Conservation (phyloP, 1,284 basidiomycete genomes). For the Bjerkandera adusta region DNA sequence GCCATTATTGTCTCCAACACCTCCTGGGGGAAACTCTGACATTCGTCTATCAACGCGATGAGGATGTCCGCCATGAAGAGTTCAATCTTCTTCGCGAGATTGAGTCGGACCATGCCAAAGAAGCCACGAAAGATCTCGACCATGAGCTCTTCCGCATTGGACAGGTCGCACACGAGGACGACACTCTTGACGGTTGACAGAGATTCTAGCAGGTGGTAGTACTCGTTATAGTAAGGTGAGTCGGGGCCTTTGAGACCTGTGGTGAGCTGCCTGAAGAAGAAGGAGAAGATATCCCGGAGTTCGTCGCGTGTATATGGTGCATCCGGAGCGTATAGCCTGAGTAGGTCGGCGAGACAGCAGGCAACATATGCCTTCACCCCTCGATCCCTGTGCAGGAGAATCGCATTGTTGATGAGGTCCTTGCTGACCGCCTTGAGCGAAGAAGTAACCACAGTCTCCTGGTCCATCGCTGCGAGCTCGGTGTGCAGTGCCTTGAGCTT, state of each 20-base stretch:
- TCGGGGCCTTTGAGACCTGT: slow-evolving; percentile 72
- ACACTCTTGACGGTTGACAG: slow-evolving; percentile 94
- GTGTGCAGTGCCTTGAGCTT: slow-evolving; percentile 80
- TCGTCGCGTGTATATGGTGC: slow-evolving; percentile 91
- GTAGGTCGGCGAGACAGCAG: slow-evolving; percentile 92
- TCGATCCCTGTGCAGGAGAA: slow-evolving; percentile 91
- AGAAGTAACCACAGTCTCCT: slow-evolving; percentile 77
- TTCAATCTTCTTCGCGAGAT: slow-evolving; percentile 88
- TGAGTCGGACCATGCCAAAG: slow-evolving; percentile 77
- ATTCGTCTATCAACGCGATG: slow-evolving; percentile 87
- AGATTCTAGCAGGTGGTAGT: slow-evolving; percentile 90
- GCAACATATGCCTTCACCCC: slow-evolving; percentile 94
- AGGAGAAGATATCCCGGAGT: slow-evolving; percentile 92
- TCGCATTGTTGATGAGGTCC: slow-evolving; percentile 77
- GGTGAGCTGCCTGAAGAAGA: slow-evolving; percentile 86
- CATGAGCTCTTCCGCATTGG: slow-evolving; percentile 85
- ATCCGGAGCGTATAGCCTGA: slow-evolving; percentile 93
- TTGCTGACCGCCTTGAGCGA: slow-evolving; percentile 72
- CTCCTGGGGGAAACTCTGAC: slow-evolving; percentile 67
- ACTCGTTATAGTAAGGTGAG: slow-evolving; percentile 82
- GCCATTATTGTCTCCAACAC: slow-evolving; percentile 83
- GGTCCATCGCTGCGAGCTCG: slow-evolving; percentile 84
- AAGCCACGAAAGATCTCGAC: slow-evolving; percentile 81
- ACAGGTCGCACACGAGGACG: slow-evolving; percentile 90
- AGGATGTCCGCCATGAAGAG: slow-evolving; percentile 89